Evolutionary conservation across 1,139 yeast species (phyloP).

Genomic region (Yamadazyma songkhlaensis): DNA sequence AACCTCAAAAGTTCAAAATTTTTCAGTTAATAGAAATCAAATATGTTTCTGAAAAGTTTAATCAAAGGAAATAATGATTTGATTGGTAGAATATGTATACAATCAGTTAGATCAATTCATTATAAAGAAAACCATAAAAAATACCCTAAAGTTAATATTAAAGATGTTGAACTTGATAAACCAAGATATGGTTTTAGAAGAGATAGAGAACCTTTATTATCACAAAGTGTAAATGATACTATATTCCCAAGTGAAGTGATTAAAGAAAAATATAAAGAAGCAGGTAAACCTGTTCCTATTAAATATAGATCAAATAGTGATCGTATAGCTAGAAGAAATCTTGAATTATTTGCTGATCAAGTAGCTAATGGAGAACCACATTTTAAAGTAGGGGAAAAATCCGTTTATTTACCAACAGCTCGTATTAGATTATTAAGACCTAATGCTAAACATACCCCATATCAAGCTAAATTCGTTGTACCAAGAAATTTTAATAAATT

Average conservation of each 20-base stretch:
- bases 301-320: conserved; percentile 36
- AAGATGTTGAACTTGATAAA: conserved; percentile 38
- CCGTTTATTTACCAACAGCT: conserved; percentile 81
- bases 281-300: conserved; percentile 45
- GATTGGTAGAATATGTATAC: neutral
- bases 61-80: neutral
- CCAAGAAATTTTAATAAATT: conserved; percentile 88
- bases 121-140: conserved; percentile 28
- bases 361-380: conserved; percentile 70
- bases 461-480: conserved; percentile 90
- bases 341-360: conserved; percentile 48
- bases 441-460: conserved; percentile 91
- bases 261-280: conserved; percentile 30
- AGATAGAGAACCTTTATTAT: conserved; percentile 38
- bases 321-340: conserved; percentile 37
- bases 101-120: conserved; percentile 19
- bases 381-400: conserved; percentile 71
- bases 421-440: conserved; percentile 77
- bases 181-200: conserved; percentile 40
- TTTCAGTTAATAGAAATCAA: neutral
- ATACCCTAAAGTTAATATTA: conserved; percentile 41
- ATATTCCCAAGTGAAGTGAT: conserved; percentile 42
- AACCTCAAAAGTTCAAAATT: neutral
- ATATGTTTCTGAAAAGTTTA: conserved; percentile 1
- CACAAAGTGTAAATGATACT: conserved; percentile 39